Evolutionary conservation across 331 rosid genomes (phyloP).

Genomic region (Quercus lobata): DNA sequence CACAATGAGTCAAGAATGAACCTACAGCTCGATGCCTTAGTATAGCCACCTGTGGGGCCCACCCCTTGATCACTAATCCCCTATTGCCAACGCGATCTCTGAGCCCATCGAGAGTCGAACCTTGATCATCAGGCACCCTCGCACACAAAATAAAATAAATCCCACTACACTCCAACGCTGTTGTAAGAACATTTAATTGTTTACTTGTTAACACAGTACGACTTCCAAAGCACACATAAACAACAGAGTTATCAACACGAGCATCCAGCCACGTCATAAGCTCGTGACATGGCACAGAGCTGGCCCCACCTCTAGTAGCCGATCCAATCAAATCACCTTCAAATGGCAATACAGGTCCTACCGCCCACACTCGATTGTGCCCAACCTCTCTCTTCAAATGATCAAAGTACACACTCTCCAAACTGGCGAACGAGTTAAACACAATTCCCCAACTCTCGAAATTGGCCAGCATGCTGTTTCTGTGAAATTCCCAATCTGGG

Average conservation of each 20-base stretch:
- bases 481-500: conserved; percentile 6
- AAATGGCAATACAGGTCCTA: conserved; percentile 34
- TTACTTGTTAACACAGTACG: conserved; percentile 6
- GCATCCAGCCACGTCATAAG: conserved; percentile 32
- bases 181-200: conserved; percentile 28
- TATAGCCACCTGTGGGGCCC: conserved; percentile 39
- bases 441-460: conserved; percentile 29
- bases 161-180: conserved; percentile 28
- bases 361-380: conserved; percentile 43
- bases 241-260: not conserved
- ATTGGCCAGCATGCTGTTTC: conserved; percentile 11
- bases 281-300: not conserved
- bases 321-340: not conserved
- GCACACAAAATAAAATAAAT: conserved; percentile 27
- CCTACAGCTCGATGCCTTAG: too few species aligned
- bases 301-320: conserved; percentile 25
- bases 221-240: conserved; percentile 51
- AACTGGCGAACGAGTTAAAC: conserved; percentile 28
- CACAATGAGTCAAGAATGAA: too few species aligned
- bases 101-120: conserved; percentile 3
- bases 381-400: conserved; percentile 19
- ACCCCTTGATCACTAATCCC: conserved; percentile 37
- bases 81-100: conserved; percentile 16
- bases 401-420: conserved; percentile 29
- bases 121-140: not conserved